Conservation (phyloP, 192 early-diverging fungal genomes). For the Rhizophagus clarus region DNA sequence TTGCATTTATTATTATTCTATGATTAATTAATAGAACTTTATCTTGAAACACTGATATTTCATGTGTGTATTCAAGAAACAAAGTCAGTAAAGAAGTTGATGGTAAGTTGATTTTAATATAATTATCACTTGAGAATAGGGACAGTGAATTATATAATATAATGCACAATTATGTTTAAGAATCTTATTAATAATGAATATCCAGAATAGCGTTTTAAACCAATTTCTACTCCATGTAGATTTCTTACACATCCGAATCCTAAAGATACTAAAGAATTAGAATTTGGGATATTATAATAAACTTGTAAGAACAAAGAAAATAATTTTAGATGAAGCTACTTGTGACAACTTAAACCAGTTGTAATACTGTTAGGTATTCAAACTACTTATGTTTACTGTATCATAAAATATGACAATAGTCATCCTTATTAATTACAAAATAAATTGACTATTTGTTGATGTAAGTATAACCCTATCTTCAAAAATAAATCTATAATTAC, state of each 20-base stretch:
- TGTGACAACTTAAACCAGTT: constrained; percentile 73
- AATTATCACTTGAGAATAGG: constrained; percentile 77
- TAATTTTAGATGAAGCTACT: constrained; percentile 63
- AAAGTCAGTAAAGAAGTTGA: constrained; percentile 73
- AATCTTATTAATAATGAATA: constrained; percentile 54
- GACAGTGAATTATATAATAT: too few relatives aligned
- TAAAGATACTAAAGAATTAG: constrained; percentile 58
- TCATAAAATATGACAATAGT: too few relatives aligned
- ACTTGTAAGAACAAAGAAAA: constrained; percentile 64
- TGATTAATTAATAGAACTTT: too few relatives aligned
- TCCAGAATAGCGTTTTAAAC: constrained; percentile 75
- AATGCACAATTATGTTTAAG: too few relatives aligned
- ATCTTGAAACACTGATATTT: constrained; percentile 72
- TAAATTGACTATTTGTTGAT: neutral
- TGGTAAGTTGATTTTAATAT: constrained; percentile 66
- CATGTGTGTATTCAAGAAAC: constrained; percentile 88
- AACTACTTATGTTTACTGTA: constrained; percentile 37
- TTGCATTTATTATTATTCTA: too few relatives aligned
- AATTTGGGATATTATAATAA: constrained; percentile 68
- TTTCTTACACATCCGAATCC: constrained; percentile 52
- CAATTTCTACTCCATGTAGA: constrained; percentile 61
- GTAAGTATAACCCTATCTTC: too few relatives aligned
- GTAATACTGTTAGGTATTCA: too few relatives aligned
- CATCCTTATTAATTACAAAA: constrained; percentile 69
- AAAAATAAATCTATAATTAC: constrained; percentile 34